These are phyloP conservation scores for Pyricularia sp. DNA, from an alignment of 2,329 filamentous ascomycete species.

Conservation along the genomic window DNA sequence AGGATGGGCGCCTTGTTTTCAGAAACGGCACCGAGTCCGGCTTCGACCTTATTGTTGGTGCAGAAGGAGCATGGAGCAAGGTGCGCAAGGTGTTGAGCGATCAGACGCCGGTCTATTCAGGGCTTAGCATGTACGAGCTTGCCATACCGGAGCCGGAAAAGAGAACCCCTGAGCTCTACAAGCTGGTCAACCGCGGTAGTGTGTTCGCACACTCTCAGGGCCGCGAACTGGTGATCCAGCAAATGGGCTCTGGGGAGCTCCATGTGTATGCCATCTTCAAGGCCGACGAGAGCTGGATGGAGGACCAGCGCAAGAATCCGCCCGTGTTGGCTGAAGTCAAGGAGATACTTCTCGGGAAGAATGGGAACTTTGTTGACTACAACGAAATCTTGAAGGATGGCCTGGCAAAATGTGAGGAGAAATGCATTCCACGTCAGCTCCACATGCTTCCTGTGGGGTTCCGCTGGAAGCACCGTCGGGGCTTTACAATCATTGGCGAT, in stretches of 20 bases:
- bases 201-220: conserved; percentile 30
- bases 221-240: conserved; percentile 27
- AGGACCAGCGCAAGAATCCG: conserved; percentile 30
- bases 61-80: conserved; percentile 24
- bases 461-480: conserved; percentile 31
- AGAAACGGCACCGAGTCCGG: conserved; percentile 17
- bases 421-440: conserved; percentile 28
- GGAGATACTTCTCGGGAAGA: conserved; percentile 20
- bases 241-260: conserved; percentile 32
- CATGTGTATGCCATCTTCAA: conserved; percentile 22
- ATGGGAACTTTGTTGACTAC: conserved; percentile 24
- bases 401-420: conserved; percentile 25
- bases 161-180: conserved; percentile 27
- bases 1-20: conserved; percentile 22
- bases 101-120: conserved; percentile 29
- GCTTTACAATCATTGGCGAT: conserved; percentile 44
- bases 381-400: conserved; percentile 22
- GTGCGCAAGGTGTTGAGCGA: conserved; percentile 20
- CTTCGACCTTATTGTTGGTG: conserved; percentile 25
- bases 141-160: conserved; percentile 25
- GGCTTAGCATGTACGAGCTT: conserved; percentile 29
- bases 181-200: conserved; percentile 32
- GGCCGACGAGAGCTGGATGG: conserved; percentile 24
- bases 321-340: conserved; percentile 24
- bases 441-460: conserved; percentile 39